Evolutionary conservation across 306 rosid genomes (phyloP), one percentile per base, ranked within the genome.

Genomic region (Amphicarpaea edgeworthii): DNA sequence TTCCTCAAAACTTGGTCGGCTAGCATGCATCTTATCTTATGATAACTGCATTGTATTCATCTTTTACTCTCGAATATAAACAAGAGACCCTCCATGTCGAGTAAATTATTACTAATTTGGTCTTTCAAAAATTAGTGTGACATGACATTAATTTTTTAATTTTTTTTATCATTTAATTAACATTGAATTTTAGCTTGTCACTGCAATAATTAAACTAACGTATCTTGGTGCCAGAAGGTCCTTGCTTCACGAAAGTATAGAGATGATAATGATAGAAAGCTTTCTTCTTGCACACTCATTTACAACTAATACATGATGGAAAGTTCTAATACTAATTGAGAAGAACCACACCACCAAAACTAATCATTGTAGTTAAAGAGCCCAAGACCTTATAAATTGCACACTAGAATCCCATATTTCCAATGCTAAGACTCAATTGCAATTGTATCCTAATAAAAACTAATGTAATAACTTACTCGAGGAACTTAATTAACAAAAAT

Each of bases 1-100:
- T 3, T 16, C 38, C 28, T 51, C 55, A 38, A 51, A 21, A 65
- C 54, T 32, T 65, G 73, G 66, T 23, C 10, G 30, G 70, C 37
- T 46, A 9, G 73, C 43, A 64, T 53, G 43, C 65, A 34, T 49
- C 16, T 47, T n/a, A 34, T 49, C 16, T 47, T n/a, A 23, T 50
- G 34, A 57, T 57, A 49, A 51, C 17, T 20, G 26, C 42, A 51
- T 38, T 24, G 8, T 24, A 53, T 55, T 57, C 15, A 20, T 32
- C 3, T 3, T 16, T 60, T 9, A 30, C 37, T 46, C 32, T 47
- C 1, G 2, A 32, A 43, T 19, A 47, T 68, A 69, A n/a, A 47
- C 7, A 26, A 12, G 38, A 59, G 57, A n/a, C n/a, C 24, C 46
- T 17, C 23, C 55, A 49, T 16, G n/a, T 57, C 38, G 17, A 5